Evolutionary conservation across 768 basidiomycete genomes (phyloP).

Genomic region (Gyrodon lividus): DNA sequence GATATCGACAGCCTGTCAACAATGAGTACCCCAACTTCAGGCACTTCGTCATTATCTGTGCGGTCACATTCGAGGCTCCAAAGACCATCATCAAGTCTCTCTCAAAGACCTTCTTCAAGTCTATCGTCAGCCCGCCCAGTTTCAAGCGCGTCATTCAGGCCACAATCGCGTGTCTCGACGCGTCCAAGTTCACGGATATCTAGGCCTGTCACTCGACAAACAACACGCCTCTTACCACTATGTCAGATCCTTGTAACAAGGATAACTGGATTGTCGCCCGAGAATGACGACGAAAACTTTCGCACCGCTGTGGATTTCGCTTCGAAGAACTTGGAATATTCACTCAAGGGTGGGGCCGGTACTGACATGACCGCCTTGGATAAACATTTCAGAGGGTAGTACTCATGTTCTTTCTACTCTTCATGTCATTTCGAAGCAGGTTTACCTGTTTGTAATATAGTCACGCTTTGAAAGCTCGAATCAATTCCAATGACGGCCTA

Average conservation of each 20-base stretch:
- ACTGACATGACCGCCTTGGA: constrained; percentile 56
- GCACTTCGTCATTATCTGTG: background rate
- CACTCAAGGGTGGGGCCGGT: constrained; percentile 55
- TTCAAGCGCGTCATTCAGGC: constrained; percentile 41
- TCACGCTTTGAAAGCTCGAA: constrained; percentile 63
- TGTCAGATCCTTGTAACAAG: constrained; percentile 57
- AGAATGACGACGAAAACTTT: constrained; percentile 43
- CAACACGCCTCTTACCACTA: constrained; percentile 51
- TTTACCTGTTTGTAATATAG: constrained; percentile 35
- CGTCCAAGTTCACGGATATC: constrained; percentile 46
- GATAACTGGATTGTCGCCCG: constrained; percentile 49
- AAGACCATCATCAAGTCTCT: constrained; percentile 37
- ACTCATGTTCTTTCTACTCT: constrained; percentile 4
- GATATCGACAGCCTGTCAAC: background rate
- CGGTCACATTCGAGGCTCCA: constrained; percentile 25
- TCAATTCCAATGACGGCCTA: constrained; percentile 61
- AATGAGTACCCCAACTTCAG: constrained; percentile 25
- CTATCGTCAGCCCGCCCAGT: constrained; percentile 43
- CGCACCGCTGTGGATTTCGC: constrained; percentile 54
- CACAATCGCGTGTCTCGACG: constrained; percentile 33
- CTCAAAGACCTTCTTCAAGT: constrained; percentile 46
- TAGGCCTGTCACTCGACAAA: constrained; percentile 49
- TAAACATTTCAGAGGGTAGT: constrained; percentile 54
- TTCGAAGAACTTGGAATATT: constrained; percentile 57
- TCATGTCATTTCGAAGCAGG: constrained; percentile 1